Evolutionary conservation across 257 asterid genomes (phyloP), one percentile per base, ranked within the genome.

Genomic region (Galeopsis tetrahit): DNA sequence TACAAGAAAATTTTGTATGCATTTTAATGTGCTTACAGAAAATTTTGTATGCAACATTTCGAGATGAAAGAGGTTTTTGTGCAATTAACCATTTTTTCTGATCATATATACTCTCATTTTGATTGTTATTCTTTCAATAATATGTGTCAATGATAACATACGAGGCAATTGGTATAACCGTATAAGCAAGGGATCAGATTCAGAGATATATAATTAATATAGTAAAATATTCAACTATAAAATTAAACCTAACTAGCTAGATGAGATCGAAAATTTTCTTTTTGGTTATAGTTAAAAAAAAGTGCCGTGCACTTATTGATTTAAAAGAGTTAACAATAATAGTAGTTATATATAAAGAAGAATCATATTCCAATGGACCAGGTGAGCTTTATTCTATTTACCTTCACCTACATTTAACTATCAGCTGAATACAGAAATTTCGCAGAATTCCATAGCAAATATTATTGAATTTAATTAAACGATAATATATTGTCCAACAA

Each of bases 301-400:
- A 48, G 53, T 48, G 53, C 17, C 15, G 4, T n/a, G 17, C 15
- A 44, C 4, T 46, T 46, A 46, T 48, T 8, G 46, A 40, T 38
- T 4, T n/a, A n/a, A n/a, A n/a, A n/a, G n/a, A 38, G 5, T 7
- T 40, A 7, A 40, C 11, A 40, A 40, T 40, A 7, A 40, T 48
- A 11, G 53, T 13, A 48, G 53, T 10, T 38, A 11, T n/a, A 15
- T 21, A n/a, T n/a, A 10, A 11, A 31, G 49, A 11, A 58, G 78
- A 66, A 66, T 66, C 74, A 36, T 51, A 39, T 71, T 71, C 77
- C 49, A n/a, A n/a, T 43, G 70, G 71, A 52, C 59, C 10, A 40
- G 13, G 10, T 1, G 14, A 74, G 14, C 35, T 42, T 66, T 56
- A 35, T 57, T 57, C 63, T 6, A 4, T 28, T 6, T n/a, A 0